Evolutionary conservation across 2,329 filamentous ascomycete species (phyloP), one percentile per base, ranked within the genome.

Genomic region (Sporothrix pseudoabietina): DNA sequence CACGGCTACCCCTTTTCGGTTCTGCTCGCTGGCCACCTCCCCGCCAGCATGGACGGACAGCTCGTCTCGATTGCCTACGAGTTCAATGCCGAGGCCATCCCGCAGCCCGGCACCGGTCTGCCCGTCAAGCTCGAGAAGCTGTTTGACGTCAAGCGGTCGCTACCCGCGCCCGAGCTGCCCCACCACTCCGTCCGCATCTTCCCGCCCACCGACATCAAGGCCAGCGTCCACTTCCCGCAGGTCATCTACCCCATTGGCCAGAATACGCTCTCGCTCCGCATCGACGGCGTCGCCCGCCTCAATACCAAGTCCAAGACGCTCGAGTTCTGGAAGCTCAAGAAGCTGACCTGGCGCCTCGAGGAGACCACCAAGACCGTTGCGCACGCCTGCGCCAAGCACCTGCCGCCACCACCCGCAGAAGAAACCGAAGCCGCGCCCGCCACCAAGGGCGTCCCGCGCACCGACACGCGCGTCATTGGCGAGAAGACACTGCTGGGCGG

Each of bases 161-260:
- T 98, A 35, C 87, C 83, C 8, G 83, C 91, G 71, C 89, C 93
- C 2, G 92, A 94, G 68, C 86, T 88, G 71, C 94, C 97, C 75
- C 95, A 97, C 82, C 91, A 94, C 82, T 97, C 93, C 19, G 90
- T 97, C 75, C 93, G 95, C 79, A 92, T 98, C 79, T 99, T 99
- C 83, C 96, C 95, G 66, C 95, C 96, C 0, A 99, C 96, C 77
- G 96, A 97, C 83, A 91, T 99, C 78, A 94, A 93, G 77, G 92
- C 94, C 74, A 91, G 90, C 79, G 92, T 96, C 75, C 90, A 93
- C 78, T 91, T 97, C 76, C 91, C 91, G 65, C 89, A 93, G 52
- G 89, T 97, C 76, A 90, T 98, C 75, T 91, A 97, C 83, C 94
- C 95, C 5, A 92, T 94, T 74, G 92, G 93, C 78, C 90, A 89